Conservation (phyloP, 73 alveolate species). For the Paramecium pentaurelia region DNA sequence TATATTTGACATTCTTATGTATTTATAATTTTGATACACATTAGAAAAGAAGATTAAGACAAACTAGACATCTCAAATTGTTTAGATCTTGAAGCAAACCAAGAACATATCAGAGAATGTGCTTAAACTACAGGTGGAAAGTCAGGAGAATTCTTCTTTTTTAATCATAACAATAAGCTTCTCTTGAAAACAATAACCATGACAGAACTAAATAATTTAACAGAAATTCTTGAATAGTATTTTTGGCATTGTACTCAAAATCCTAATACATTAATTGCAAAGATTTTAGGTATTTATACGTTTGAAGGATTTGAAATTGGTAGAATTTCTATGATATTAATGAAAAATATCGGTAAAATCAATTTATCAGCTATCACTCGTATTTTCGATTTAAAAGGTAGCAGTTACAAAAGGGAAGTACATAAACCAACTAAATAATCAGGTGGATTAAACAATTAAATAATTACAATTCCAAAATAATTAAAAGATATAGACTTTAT, state of each 20-base stretch:
- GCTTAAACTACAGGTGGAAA: conserved; percentile 76
- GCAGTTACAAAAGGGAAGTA: conserved; percentile 81
- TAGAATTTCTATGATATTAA: conserved; percentile 82
- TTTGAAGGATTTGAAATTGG: conserved; percentile 76
- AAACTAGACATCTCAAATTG: neutral
- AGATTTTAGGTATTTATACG: conserved; percentile 91
- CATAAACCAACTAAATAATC: conserved; percentile 54
- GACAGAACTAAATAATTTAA: conserved; percentile 79
- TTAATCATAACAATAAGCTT: conserved; percentile 87
- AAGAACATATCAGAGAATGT: neutral
- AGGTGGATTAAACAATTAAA: neutral
- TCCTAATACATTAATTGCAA: conserved; percentile 80
- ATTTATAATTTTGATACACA: neutral
- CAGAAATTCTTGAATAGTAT: conserved; percentile 67
- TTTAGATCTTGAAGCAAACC: neutral
- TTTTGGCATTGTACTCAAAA: conserved; percentile 71
- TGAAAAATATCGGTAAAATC: conserved; percentile 82
- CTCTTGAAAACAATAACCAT: conserved; percentile 88
- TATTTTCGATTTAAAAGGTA: conserved; percentile 91
- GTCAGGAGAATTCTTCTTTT: conserved; percentile 94
- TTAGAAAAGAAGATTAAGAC: neutral
- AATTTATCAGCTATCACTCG: conserved; percentile 68
- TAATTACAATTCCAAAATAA: conserved; percentile 63
- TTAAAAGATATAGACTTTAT: conserved; percentile 86
- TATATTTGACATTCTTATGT: neutral